Base-by-base conservation (phyloP, 495 filamentous ascomycete species). In the Xylaria telfairii region DNA sequence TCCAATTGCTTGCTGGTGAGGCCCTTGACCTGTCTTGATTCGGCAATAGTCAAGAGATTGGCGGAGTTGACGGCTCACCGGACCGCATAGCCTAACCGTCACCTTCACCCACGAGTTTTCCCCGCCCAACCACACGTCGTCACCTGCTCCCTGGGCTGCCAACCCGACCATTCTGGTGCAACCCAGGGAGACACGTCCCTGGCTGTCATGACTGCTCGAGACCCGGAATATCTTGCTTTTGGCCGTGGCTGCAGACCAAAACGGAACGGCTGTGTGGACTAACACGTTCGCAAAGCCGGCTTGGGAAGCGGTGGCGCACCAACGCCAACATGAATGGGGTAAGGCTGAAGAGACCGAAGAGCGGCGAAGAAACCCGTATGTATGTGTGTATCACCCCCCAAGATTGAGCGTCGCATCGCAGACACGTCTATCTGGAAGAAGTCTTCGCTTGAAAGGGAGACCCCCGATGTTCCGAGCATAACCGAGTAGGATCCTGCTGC, bases 291-390 rank as follows among this genome's bases (percentile, higher is more conserved):
- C 67, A 62, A 75, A 72, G 69, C 76, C 67, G 74, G 70, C 24
- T 65, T 49, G 61, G 49, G 41, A 56, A 61, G 34, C 63, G 49
- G 65, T 61, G 63, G 69, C 68, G 71, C 72, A 62, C 71, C 69
- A 76, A 61, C 34, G 67, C 71, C 69, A 76, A 61, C 34, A 37
- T 60, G 51, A 67, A 67, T 53, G 19, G 7, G 54, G 51, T 60
- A 74, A 78, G 75, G 76, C 76, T 76, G 76, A 77, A 71, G 68
- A 77, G 69, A 67, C 74, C 69, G 63, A 73, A 68, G 73, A 71
- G 65, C 65, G 65, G 70, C 73, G 54, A 69, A 70, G 61, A 71
- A 53, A 46, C 46, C 67, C 64, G 34, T 47, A 65, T 57, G 19
- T 41, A 61, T 74, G n/a, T n/a, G n/a, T n/a, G n/a, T 66, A 69